These are phyloP conservation scores for Dalbergia cultrata DNA, from an alignment of 306 rosid genomes.

Conservation along the genomic window DNA sequence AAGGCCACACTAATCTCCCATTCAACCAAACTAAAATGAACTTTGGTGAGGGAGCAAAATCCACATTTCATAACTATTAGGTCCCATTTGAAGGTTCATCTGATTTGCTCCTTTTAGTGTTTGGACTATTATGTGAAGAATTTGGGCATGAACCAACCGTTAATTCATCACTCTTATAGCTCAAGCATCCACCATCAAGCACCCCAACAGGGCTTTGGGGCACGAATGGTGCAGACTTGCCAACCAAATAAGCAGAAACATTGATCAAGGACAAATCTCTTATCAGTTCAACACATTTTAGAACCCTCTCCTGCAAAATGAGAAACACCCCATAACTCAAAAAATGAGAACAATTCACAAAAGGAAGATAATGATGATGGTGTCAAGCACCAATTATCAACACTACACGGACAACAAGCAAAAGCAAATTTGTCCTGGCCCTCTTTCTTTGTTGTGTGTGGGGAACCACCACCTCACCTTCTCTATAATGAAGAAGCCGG, in stretches of 20 bases:
- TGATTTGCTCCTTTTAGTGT: conserved; percentile 64
- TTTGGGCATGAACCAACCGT: conserved; percentile 78
- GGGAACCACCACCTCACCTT: conserved; percentile 69
- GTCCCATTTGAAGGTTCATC: conserved; percentile 51
- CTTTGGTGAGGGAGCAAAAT: conserved; percentile 58
- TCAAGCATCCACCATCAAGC: conserved; percentile 81
- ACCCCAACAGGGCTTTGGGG: conserved; percentile 90
- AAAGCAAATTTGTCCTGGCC: conserved; percentile 34
- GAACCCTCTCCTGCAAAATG: conserved; percentile 79
- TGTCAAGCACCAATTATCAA: conserved; percentile 32
- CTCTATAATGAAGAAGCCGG: conserved; percentile 62
- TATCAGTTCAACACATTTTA: conserved; percentile 82
- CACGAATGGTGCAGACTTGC: conserved; percentile 46
- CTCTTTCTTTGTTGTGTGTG: not conserved
- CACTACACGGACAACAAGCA: conserved; percentile 37
- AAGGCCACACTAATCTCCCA: conserved; percentile 65
- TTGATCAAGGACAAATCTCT: conserved; percentile 63
- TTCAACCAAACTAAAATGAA: conserved; percentile 66
- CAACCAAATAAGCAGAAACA: conserved; percentile 51
- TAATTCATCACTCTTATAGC: conserved; percentile 83
- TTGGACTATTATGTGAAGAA: conserved; percentile 66
- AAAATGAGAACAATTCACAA: conserved; percentile 32
- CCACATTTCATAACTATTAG: conserved; percentile 62
- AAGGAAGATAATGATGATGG: conserved; percentile 1
- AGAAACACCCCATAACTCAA: conserved; percentile 38